These are phyloP conservation scores for Phytophthora sojae DNA, from an alignment of 352 stramenopile species.

Conservation along the genomic window DNA sequence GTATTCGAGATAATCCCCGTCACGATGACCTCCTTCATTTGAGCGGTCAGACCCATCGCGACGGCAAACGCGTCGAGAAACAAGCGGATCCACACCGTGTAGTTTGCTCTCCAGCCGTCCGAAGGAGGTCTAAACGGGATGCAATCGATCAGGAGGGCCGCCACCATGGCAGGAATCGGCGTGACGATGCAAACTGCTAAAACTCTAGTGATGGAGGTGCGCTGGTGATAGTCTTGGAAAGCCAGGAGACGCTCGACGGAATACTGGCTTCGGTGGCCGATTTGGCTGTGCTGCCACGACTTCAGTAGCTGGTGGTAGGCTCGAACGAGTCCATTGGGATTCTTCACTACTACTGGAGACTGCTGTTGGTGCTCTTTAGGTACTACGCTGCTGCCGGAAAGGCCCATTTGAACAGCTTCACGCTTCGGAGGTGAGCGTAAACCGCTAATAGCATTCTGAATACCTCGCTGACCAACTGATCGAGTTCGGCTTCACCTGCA, in stretches of 20 bases:
- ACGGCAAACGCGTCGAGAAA: not conserved
- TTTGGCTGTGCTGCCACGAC: not conserved
- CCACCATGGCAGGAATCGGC: not conserved
- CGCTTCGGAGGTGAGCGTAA: no score
- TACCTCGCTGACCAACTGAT: no score
- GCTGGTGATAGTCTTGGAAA: not conserved
- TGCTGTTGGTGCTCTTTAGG: not conserved
- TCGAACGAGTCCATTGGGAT: not conserved
- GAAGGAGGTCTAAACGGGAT: not conserved
- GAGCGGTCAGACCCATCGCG: not conserved
- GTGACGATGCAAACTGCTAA: not conserved
- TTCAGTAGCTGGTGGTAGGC: not conserved
- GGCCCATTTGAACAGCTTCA: no score
- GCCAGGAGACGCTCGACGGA: not conserved
- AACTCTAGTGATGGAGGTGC: not conserved
- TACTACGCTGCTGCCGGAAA: no score
- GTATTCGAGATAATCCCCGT: not conserved
- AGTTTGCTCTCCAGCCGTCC: not conserved
- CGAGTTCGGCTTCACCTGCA: no score
- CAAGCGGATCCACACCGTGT: not conserved
- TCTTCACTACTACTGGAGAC: not conserved
- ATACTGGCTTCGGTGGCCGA: not conserved
- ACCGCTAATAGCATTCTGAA: no score
- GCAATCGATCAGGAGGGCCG: not conserved
- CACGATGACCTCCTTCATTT: not conserved